A percentile compares a stretch with the other conserved stretches of the same genome.
Conservation (phyloP, 352 stramenopile genomes). For the Pythium biforme region DNA sequence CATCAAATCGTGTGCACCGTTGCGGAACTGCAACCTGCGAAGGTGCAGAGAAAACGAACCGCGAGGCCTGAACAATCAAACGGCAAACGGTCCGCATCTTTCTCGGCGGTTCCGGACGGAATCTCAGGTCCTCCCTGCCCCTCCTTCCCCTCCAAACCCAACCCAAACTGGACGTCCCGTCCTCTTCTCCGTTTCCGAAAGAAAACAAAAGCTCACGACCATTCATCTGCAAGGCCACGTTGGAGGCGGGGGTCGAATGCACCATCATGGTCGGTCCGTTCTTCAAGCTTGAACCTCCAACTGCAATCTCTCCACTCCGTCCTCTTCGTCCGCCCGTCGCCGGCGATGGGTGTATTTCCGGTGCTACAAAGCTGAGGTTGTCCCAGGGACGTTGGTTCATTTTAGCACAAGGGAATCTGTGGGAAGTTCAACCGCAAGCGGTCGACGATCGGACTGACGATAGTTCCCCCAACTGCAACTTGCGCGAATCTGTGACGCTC, state of each 20-base stretch:
- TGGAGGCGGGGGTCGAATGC: no score
- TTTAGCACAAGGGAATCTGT: not conserved
- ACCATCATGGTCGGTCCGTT: not conserved
- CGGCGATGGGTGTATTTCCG: no score
- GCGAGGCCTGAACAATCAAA: not conserved
- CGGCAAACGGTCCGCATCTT: slow-evolving; percentile 12
- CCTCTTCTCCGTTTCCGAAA: not conserved
- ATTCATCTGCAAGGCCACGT: no score
- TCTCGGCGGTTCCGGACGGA: slow-evolving; percentile 11
- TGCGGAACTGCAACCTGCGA: slow-evolving; percentile 28
- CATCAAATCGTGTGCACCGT: not conserved
- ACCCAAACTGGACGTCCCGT: slow-evolving; percentile 17
- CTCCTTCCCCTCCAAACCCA: no score
- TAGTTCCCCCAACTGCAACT: slow-evolving; percentile 19
- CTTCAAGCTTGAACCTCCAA: slow-evolving; percentile 27
- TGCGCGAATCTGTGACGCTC: slow-evolving; percentile 15
- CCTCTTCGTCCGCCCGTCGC: no score
- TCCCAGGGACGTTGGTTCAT: not conserved
- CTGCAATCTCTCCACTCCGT: not conserved
- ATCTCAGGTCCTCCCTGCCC: slow-evolving; percentile 1
- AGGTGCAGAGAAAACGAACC: slow-evolving; percentile 6
- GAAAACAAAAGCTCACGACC: no score
- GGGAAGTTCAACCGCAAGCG: slow-evolving; percentile 23
- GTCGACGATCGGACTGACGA: slow-evolving; percentile 5
- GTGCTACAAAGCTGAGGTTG: slow-evolving; percentile 12